Percentiles rank a stretch among this genome's conserved stretches.
These are phyloP conservation scores for Panaeolus papilionaceus DNA, from an alignment of 768 basidiomycete species.

Conservation along the genomic window DNA sequence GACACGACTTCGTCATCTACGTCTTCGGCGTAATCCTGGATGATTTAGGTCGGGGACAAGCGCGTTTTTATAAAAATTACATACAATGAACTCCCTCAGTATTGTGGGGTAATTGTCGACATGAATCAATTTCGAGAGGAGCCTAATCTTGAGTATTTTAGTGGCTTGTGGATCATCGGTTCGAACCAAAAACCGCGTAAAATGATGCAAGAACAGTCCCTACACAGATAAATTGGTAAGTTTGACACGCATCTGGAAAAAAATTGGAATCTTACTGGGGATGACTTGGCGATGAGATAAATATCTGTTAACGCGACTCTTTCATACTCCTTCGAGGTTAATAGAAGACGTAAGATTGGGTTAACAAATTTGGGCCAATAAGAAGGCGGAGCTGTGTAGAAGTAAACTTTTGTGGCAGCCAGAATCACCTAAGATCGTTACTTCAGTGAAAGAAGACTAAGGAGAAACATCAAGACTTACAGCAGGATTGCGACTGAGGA, in stretches of 20 bases:
- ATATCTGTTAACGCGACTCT: constrained; percentile 79
- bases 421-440: constrained; percentile 68
- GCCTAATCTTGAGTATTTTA: constrained; percentile 77
- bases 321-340: constrained; percentile 72
- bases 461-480: constrained; percentile 48
- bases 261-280: constrained; percentile 59
- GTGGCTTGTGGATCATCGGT: constrained; percentile 68
- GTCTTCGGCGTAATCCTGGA: constrained; percentile 84
- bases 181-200: constrained; percentile 72
- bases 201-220: constrained; percentile 69
- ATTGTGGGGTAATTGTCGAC: constrained; percentile 72
- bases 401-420: constrained; percentile 74
- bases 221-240: constrained; percentile 32
- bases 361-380: constrained; percentile 62
- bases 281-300: constrained; percentile 62
- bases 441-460: constrained; percentile 7
- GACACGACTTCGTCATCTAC: constrained; percentile 72
- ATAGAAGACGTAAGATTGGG: constrained; percentile 78
- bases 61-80: constrained; percentile 31
- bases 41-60: background rate
- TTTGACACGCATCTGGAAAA: background rate
- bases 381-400: constrained; percentile 71
- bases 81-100: constrained; percentile 84
- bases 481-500: constrained; percentile 88
- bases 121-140: constrained; percentile 71